Conservation (phyloP, 2,329 filamentous ascomycete species). For the Xylariaceae sp. region DNA sequence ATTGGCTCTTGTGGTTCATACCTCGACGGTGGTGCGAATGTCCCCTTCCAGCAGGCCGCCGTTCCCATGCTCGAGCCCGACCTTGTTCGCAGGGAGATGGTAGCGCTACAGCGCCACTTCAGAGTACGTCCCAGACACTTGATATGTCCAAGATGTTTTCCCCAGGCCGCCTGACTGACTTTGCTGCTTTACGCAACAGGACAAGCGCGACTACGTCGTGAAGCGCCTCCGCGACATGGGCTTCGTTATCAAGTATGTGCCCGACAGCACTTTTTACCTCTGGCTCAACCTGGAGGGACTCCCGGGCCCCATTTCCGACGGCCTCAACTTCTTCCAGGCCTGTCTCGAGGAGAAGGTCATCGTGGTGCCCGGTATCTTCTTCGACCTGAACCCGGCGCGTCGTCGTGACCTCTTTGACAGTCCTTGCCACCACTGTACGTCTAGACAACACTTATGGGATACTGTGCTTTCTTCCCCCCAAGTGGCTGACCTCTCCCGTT, state of each 20-base stretch:
- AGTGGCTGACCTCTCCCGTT: slow-evolving; percentile 1
- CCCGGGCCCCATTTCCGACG: slow-evolving; percentile 80
- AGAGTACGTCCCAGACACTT: slow-evolving; percentile 45
- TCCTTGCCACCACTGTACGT: slow-evolving; percentile 75
- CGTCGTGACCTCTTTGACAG: slow-evolving; percentile 88
- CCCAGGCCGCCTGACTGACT: too few species aligned
- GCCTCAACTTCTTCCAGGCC: slow-evolving; percentile 93
- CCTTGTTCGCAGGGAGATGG: slow-evolving; percentile 80
- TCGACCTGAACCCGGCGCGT: slow-evolving; percentile 87
- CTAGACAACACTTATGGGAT: too few species aligned
- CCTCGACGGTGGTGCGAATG: slow-evolving; percentile 89
- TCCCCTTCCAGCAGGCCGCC: slow-evolving; percentile 91
- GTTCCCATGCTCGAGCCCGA: slow-evolving; percentile 86
- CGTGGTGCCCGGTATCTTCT: slow-evolving; percentile 96
- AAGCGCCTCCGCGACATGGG: slow-evolving; percentile 76
- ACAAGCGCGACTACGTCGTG: slow-evolving; percentile 90
- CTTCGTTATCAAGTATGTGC: slow-evolving; percentile 76
- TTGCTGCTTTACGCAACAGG: too few species aligned
- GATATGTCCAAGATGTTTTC: too few species aligned
- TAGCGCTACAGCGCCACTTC: slow-evolving; percentile 84
- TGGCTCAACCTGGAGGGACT: slow-evolving; percentile 64
- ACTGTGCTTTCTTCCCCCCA: too few species aligned
- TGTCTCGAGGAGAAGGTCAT: slow-evolving; percentile 93
- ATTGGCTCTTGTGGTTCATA: slow-evolving; percentile 91
- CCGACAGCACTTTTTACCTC: slow-evolving; percentile 92